Percentiles rank a stretch among this genome's conserved stretches.
These are phyloP conservation scores for Xylaria sp. DNA, from an alignment of 2,329 filamentous ascomycete species.

Conservation along the genomic window DNA sequence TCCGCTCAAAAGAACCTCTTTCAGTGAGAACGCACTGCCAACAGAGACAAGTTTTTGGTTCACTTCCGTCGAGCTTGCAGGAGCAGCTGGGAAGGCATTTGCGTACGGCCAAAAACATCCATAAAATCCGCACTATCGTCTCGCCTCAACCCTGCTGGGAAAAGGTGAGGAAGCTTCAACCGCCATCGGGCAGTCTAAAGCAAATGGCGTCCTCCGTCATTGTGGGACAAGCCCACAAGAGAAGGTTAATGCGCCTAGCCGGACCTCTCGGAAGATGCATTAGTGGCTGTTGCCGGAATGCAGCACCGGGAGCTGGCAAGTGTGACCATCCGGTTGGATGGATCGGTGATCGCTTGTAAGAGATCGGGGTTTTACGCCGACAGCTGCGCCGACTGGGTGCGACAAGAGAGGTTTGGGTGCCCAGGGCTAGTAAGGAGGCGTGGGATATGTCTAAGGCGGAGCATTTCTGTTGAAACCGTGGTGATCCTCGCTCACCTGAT, in stretches of 20 bases:
- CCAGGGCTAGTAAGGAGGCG: constrained; percentile 56
- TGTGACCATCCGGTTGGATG: constrained; percentile 45
- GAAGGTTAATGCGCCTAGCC: constrained; percentile 68
- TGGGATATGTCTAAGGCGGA: constrained; percentile 48
- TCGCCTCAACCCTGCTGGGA: constrained; percentile 55
- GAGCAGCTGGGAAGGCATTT: constrained; percentile 69
- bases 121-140: constrained; percentile 86
- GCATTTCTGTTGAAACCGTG: constrained; percentile 60
- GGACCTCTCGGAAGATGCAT: constrained; percentile 61
- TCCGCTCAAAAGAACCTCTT: constrained; percentile 60
- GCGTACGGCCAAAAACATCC: constrained; percentile 93
- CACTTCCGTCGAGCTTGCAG: constrained; percentile 67
- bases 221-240: constrained; percentile 57
- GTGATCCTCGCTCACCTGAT: constrained; percentile 53
- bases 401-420: constrained; percentile 51
- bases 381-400: constrained; percentile 39
- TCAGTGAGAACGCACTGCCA: constrained; percentile 86
- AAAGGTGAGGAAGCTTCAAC: constrained; percentile 56
- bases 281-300: constrained; percentile 54
- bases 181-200: constrained; percentile 46
- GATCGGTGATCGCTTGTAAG: constrained; percentile 31
- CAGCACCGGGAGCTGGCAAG: constrained; percentile 54
- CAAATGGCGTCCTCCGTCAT: constrained; percentile 60
- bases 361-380: constrained; percentile 41
- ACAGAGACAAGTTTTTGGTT: constrained; percentile 95